A percentile compares a stretch with the other conserved stretches of the same genome.
Evolutionary conservation across 139 green algal species (phyloP).

Genomic region (Chlamydomonas urium): DNA sequence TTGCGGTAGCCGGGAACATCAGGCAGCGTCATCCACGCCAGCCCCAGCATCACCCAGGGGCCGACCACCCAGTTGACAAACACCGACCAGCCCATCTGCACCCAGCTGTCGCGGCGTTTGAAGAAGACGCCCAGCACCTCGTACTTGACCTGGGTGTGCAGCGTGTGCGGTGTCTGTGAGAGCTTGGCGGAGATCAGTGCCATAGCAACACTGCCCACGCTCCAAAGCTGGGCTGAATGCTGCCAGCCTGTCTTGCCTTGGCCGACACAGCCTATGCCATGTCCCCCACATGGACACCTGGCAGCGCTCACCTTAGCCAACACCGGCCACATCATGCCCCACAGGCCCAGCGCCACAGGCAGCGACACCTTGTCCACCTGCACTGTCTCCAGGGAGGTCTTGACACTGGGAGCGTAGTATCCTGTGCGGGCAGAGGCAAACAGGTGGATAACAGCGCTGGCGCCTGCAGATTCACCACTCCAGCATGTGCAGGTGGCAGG

Average conservation of each 20-base stretch:
- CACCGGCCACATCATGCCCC: constrained; percentile 51
- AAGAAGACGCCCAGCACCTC: constrained; percentile 40
- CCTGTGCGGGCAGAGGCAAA: too few species aligned
- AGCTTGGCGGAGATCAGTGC: too few species aligned
- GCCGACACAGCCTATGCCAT: too few species aligned
- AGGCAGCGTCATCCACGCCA: constrained; percentile 47
- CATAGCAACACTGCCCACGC: too few species aligned
- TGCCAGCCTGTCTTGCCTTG: too few species aligned
- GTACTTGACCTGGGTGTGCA: constrained; percentile 49
- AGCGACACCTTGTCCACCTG: constrained; percentile 33
- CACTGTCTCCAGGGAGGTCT: neutral
- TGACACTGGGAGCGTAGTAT: neutral
- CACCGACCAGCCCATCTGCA: constrained; percentile 32
- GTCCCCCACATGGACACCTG: too few species aligned
- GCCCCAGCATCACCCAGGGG: constrained; percentile 44
- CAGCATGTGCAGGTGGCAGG: too few species aligned
- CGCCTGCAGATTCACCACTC: too few species aligned
- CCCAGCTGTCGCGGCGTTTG: neutral
- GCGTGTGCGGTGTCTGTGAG: too few species aligned
- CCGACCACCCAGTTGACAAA: constrained; percentile 51
- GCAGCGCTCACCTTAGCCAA: constrained; percentile 30
- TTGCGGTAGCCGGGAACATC: constrained; percentile 37
- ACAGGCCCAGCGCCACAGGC: constrained; percentile 50
- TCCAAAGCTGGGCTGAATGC: too few species aligned
- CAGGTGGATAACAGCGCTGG: too few species aligned